A percentile compares a stretch with the other conserved stretches of the same genome.
Evolutionary conservation across 768 basidiomycete species (phyloP).

Genomic region (Suillus subaureus): DNA sequence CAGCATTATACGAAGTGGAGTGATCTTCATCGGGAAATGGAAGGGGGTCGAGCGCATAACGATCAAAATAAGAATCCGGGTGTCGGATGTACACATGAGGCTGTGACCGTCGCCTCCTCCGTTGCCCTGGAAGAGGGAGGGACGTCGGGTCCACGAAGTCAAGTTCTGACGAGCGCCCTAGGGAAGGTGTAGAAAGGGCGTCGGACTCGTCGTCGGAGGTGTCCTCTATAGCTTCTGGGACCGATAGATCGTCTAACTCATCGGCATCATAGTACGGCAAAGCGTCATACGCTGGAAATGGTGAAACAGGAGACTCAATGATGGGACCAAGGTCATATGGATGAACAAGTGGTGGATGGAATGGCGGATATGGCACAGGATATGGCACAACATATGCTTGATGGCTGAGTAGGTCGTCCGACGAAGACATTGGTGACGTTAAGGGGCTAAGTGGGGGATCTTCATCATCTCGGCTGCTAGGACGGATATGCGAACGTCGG

Average conservation of each 20-base stretch:
- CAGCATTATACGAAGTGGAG: slow-evolving; percentile 50
- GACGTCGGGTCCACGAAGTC: slow-evolving; percentile 53
- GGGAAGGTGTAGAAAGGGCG: slow-evolving; percentile 60
- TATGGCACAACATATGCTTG: slow-evolving; percentile 54
- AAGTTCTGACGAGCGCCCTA: slow-evolving; percentile 59
- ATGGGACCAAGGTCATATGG: slow-evolving; percentile 51
- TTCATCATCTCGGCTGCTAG: slow-evolving; percentile 65
- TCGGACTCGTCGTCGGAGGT: slow-evolving; percentile 87
- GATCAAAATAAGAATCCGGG: slow-evolving; percentile 60
- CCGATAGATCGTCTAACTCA: slow-evolving; percentile 67
- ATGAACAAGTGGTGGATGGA: slow-evolving; percentile 58
- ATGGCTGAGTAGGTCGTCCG: slow-evolving; percentile 68
- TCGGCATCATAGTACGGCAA: slow-evolving; percentile 65
- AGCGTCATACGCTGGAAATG: slow-evolving; percentile 45
- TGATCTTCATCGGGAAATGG: slow-evolving; percentile 61
- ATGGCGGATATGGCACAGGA: slow-evolving; percentile 69
- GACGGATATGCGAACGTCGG: slow-evolving; percentile 48
- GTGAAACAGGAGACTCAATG: slow-evolving; percentile 43
- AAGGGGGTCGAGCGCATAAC: slow-evolving; percentile 70
- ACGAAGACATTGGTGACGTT: slow-evolving; percentile 74
- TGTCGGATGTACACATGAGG: slow-evolving; percentile 65
- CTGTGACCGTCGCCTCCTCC: slow-evolving; percentile 45
- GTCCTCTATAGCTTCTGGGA: slow-evolving; percentile 84
- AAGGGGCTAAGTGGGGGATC: slow-evolving; percentile 57
- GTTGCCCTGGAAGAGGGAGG: slow-evolving; percentile 51